Percentiles rank a stretch among this genome's conserved stretches.
These are phyloP conservation scores for Cubamyces lactineus DNA, from an alignment of 768 basidiomycete species.

Conservation along the genomic window DNA sequence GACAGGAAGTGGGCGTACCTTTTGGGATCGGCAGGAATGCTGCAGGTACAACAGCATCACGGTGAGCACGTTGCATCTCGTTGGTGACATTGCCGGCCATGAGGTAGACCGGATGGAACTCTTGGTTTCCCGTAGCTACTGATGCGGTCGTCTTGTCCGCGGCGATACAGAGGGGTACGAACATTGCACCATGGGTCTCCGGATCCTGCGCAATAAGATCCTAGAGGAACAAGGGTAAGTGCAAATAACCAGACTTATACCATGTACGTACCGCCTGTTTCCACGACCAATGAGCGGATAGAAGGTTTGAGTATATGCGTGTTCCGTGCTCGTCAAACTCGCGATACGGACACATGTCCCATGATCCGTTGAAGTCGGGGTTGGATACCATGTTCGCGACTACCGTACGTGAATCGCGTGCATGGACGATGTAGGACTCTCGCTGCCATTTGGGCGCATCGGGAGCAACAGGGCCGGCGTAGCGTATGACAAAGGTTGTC, in stretches of 20 bases:
- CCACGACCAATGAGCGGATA: slow-evolving; percentile 48
- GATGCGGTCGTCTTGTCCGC: slow-evolving; percentile 48
- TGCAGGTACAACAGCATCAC: slow-evolving; percentile 13
- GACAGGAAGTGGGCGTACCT: slow-evolving; percentile 4
- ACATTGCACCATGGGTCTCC: neutral
- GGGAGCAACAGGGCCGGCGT: slow-evolving; percentile 28
- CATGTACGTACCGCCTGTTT: slow-evolving; percentile 36
- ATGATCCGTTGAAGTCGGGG: slow-evolving; percentile 37
- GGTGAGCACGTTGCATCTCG: slow-evolving; percentile 21
- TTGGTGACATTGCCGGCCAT: slow-evolving; percentile 28
- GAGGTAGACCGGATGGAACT: slow-evolving; percentile 32
- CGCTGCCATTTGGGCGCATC: slow-evolving; percentile 39
- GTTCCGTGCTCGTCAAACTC: slow-evolving; percentile 29
- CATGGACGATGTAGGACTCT: slow-evolving; percentile 38
- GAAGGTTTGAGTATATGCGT: slow-evolving; percentile 39
- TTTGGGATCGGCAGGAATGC: slow-evolving; percentile 36
- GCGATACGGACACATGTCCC: slow-evolving; percentile 38
- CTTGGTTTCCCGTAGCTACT: slow-evolving; percentile 26
- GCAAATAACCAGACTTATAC: no score
- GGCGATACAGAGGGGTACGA: slow-evolving; percentile 19
- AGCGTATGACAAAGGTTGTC: slow-evolving; percentile 27
- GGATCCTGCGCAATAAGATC: neutral
- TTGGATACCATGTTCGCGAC: slow-evolving; percentile 38
- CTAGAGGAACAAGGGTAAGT: neutral
- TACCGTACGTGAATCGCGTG: slow-evolving; percentile 35